phyloP scores from a whole-genome alignment of 352 stramenopile species.

The Aphanomyces cochlioides region DNA sequence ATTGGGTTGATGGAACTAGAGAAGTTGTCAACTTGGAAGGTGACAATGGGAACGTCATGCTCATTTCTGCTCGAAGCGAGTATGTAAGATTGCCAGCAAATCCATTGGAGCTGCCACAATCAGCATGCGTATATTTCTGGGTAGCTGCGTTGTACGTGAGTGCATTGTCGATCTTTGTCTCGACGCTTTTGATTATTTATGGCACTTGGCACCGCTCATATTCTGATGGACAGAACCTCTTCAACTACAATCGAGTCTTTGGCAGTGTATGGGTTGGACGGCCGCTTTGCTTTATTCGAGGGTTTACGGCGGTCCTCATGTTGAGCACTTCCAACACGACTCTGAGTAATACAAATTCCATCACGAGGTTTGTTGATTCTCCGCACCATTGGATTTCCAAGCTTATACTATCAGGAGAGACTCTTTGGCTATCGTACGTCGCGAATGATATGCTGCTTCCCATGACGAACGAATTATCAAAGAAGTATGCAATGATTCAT shows the following conservation, averaged over 20 bases:
- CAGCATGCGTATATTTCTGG: too few relatives aligned
- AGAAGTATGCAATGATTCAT: too few relatives aligned
- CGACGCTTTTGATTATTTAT: conserved; percentile 17
- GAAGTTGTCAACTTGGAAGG: conserved; percentile 23
- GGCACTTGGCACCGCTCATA: neutral
- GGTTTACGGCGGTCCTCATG: neutral
- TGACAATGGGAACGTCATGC: neutral
- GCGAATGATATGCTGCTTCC: too few relatives aligned
- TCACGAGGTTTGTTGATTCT: too few relatives aligned
- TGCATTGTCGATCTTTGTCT: too few relatives aligned
- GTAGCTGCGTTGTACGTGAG: too few relatives aligned
- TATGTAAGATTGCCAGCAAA: conserved; percentile 2
- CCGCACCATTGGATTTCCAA: too few relatives aligned
- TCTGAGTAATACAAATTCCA: too few relatives aligned
- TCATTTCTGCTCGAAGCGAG: conserved; percentile 15
- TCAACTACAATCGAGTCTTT: conserved; percentile 17
- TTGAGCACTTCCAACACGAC: too few relatives aligned
- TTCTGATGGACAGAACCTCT: neutral
- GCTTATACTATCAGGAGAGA: too few relatives aligned
- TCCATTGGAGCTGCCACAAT: conserved; percentile 16
- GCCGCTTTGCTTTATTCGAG: conserved; percentile 7
- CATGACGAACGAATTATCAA: too few relatives aligned
- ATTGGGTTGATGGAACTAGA: neutral
- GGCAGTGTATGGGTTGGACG: too few relatives aligned
- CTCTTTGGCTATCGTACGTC: neutral